Evolutionary conservation across 768 basidiomycete species (phyloP).

Genomic region (Cubamyces lactineus): DNA sequence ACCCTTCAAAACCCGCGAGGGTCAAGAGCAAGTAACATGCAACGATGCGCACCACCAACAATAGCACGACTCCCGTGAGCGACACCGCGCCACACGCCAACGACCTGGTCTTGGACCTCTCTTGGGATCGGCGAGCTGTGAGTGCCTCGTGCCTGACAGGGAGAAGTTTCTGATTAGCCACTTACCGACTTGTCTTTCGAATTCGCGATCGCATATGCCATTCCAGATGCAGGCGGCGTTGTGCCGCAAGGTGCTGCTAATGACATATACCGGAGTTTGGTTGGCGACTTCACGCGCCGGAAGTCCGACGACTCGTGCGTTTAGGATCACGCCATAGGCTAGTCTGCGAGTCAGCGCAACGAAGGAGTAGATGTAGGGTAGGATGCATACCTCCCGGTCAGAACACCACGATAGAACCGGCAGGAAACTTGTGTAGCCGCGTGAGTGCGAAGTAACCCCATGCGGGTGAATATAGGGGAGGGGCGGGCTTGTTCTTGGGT

Average conservation of each 20-base stretch:
- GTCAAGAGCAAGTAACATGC: not conserved
- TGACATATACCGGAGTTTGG: conserved; percentile 11
- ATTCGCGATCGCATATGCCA: conserved; percentile 33
- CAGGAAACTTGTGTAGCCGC: too few relatives aligned
- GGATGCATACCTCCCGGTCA: not conserved
- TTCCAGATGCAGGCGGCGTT: conserved; percentile 33
- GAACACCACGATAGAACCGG: not conserved
- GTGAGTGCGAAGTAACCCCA: too few relatives aligned
- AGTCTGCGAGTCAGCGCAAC: too few relatives aligned
- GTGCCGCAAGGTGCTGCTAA: conserved; percentile 18
- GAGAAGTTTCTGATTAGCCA: not conserved
- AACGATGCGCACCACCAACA: conserved; percentile 26
- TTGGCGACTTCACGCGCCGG: conserved; percentile 7
- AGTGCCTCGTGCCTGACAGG: too few relatives aligned
- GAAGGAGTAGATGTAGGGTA: too few relatives aligned
- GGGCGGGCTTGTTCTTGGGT: too few relatives aligned
- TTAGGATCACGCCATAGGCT: conserved; percentile 31
- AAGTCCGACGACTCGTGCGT: conserved; percentile 21
- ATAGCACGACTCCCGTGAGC: conserved; percentile 32
- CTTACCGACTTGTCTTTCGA: conserved; percentile 43
- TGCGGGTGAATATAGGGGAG: too few relatives aligned
- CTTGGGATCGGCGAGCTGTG: conserved; percentile 16
- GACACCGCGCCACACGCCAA: conserved; percentile 36
- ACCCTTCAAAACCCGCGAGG: conserved; percentile 5
- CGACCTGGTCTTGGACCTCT: conserved; percentile 37